Evolutionary conservation across 1,139 yeast species (phyloP), one percentile per base, ranked within the genome.

Genomic region (Insectozyma bohioensis): DNA sequence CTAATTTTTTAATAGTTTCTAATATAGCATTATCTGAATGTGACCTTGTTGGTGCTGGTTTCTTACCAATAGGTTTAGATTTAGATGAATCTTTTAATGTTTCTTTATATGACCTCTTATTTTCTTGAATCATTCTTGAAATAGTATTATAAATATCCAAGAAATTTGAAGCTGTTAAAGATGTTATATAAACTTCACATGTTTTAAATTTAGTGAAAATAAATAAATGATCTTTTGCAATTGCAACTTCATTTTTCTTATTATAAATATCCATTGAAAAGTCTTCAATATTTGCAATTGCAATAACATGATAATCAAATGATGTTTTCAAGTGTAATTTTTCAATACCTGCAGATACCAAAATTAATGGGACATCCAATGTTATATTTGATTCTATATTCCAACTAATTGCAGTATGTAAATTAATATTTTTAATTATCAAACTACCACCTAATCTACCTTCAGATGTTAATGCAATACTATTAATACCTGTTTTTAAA

Each of bases 271-370:
- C 79, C 24, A 83, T 58, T 6, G 72, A 64, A 20, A 79, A 62
- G 1, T 66, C 62, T 14, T 67, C 60, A 20, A 83, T 53, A 17
- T 71, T 69, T 1, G 78, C 74, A 33, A 90, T 72, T 12, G 85
- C 74, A 57, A 92, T 87, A 15, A 85, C 78, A 51, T 90, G 96
- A 51, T 80, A 86, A 52, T 92, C 97, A 49, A 90, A 78, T 0
- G 92, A 78, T 6, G 80, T 61, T 48, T 82, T 83, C 7, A 76
- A 52, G 25, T 78, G 78, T 12, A 86, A 47, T 8, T 67, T 61
- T 2, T 67, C 77, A 27, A 86, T 55, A 0, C 83, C 81, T 3
- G 77, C 64, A 0, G 83, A 71, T 3, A 84, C 56, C 12, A 81
- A 71, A 6, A 90, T 80, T 37, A 85, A 56, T 0, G 97, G 97